phyloP scores from a whole-genome alignment of 495 filamentous ascomycete genomes.

The Penicillium riverlandense region DNA sequence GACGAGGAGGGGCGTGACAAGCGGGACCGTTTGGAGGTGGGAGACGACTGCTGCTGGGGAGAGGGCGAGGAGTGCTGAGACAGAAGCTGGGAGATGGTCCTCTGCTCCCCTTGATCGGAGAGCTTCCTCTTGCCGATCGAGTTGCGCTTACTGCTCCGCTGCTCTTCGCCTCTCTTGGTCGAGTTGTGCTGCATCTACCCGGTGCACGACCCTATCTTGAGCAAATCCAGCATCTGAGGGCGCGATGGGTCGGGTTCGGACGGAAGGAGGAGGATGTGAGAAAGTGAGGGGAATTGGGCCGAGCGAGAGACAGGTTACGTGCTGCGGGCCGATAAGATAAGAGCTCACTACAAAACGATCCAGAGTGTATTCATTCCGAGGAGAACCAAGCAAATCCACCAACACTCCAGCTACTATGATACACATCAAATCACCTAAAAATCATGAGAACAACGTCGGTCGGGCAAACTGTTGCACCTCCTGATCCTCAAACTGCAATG shows the following conservation, averaged over 20 bases:
- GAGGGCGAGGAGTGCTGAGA: constrained; percentile 18
- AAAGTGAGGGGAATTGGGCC: too few species aligned
- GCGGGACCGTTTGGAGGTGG: constrained; percentile 37
- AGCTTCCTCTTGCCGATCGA: constrained; percentile 42
- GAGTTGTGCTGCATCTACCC: constrained; percentile 43
- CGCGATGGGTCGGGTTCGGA: too few species aligned
- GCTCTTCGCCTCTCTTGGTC: constrained; percentile 31
- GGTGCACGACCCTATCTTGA: constrained; percentile 11
- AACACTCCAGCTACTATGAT: not conserved
- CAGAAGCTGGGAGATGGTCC: constrained; percentile 44
- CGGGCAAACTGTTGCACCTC: constrained; percentile 26
- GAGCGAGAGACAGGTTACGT: too few species aligned
- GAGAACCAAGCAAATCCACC: not conserved
- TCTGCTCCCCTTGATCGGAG: constrained; percentile 37
- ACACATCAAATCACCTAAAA: not conserved
- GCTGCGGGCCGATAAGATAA: too few species aligned
- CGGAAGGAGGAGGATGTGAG: too few species aligned
- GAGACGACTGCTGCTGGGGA: constrained; percentile 12
- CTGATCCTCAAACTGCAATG: constrained; percentile 32
- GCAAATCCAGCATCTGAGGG: too few species aligned
- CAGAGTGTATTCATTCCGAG: not conserved
- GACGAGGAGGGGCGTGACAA: constrained; percentile 25
- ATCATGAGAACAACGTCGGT: constrained; percentile 33
- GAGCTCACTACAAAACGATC: too few species aligned
- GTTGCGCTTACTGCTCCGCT: constrained; percentile 44